A percentile compares a stretch with the other conserved stretches of the same genome.
Conservation (phyloP, 2,329 filamentous ascomycete genomes). For the Atkinsonella hypoxylon region DNA sequence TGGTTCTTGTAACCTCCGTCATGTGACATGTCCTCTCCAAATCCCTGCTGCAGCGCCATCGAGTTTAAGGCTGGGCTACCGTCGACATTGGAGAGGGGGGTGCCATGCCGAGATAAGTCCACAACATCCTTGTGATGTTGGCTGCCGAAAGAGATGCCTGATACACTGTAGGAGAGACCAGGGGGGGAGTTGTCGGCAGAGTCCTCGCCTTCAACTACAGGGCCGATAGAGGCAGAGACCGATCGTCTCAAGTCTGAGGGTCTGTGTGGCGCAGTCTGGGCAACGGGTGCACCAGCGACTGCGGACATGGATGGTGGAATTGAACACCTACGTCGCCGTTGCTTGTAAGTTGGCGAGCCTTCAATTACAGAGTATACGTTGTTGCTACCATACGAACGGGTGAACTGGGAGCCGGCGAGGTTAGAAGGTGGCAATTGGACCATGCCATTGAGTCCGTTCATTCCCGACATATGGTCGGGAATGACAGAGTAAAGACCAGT, state of each 20-base stretch:
- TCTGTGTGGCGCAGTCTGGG: conserved; percentile 54
- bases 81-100: conserved; percentile 75
- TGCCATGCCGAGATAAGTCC: conserved; percentile 79
- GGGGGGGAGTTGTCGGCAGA: conserved; percentile 68
- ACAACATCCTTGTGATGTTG: conserved; percentile 69
- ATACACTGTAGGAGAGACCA: conserved; percentile 60
- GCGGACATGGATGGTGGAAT: conserved; percentile 68
- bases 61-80: conserved; percentile 67
- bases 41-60: conserved; percentile 61
- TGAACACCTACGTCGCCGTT: conserved; percentile 84
- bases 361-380: conserved; percentile 95
- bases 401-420: conserved; percentile 67
- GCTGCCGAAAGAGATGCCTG: conserved; percentile 48
- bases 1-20: conserved; percentile 35
- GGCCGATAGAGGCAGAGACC: conserved; percentile 75
- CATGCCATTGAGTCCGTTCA: conserved; percentile 72
- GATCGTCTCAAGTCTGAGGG: conserved; percentile 88
- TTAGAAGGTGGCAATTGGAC: conserved; percentile 84
- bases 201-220: conserved; percentile 70
- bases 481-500: conserved; percentile 92
- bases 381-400: conserved; percentile 56
- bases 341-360: conserved; percentile 97
- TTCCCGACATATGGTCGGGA: conserved; percentile 65
- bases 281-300: conserved; percentile 54
- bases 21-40: conserved; percentile 50